Conservation (phyloP, 768 basidiomycete species). For the Russula foetens region DNA sequence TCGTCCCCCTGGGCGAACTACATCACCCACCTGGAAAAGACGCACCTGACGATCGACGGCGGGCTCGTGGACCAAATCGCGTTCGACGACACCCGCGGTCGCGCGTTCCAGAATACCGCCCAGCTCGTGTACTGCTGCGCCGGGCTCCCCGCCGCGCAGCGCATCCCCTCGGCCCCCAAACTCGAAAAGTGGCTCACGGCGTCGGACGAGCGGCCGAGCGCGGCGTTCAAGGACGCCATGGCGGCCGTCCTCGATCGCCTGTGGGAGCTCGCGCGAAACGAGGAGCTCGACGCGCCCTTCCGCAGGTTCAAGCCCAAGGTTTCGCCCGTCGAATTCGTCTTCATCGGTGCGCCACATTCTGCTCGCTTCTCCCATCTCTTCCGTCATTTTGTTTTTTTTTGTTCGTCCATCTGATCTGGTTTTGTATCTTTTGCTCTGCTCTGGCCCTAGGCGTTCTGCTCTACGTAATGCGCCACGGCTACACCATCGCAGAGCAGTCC, state of each 20-base stretch:
- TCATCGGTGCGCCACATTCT: conserved; percentile 58
- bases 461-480: conserved; percentile 39
- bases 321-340: conserved; percentile 71
- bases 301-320: conserved; percentile 43
- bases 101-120: conserved; percentile 68
- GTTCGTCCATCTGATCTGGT: too few relatives aligned
- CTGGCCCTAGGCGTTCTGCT: conserved; percentile 73
- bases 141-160: conserved; percentile 32
- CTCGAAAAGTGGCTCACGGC: conserved; percentile 40
- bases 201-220: conserved; percentile 30
- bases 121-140: conserved; percentile 64
- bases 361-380: too few relatives aligned
- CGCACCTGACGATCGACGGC: conserved; percentile 47
- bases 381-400: too few relatives aligned
- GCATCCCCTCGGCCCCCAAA: conserved; percentile 39
- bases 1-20: conserved; percentile 62
- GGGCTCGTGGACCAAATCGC: conserved; percentile 49
- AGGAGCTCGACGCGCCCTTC: conserved; percentile 26
- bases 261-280: conserved; percentile 41
- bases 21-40: conserved; percentile 49
- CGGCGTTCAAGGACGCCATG: conserved; percentile 46
- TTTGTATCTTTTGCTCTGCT: too few relatives aligned
- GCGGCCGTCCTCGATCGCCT: conserved; percentile 44
- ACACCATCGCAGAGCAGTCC: conserved; percentile 40
- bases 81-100: conserved; percentile 60